phyloP scores from a whole-genome alignment of 192 early-diverging fungal species.

The Backusella liffmaniae region DNA sequence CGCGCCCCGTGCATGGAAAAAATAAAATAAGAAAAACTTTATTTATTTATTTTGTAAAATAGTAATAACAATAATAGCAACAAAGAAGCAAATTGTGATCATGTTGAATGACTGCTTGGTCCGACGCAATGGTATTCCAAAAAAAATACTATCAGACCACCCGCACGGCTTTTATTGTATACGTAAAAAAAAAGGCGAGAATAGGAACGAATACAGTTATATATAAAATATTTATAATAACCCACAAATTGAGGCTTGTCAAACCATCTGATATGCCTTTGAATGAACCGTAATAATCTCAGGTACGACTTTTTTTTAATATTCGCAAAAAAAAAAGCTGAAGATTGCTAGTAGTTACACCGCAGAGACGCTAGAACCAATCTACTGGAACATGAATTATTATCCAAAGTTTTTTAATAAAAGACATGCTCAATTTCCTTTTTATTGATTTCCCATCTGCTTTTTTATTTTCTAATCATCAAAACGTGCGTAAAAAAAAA shows the following conservation, averaged over 20 bases:
- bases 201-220: neutral
- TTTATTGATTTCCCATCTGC: neutral
- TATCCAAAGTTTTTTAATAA: neutral
- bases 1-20: neutral
- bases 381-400: neutral
- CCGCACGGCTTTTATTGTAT: neutral
- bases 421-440: conserved; percentile 5
- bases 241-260: neutral
- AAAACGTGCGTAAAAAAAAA: neutral
- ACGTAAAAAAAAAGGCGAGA: neutral
- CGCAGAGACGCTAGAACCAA: neutral
- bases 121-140: neutral
- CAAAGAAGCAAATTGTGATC: neutral
- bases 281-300: neutral
- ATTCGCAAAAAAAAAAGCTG: neutral
- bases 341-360: neutral
- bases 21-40: neutral
- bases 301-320: neutral
- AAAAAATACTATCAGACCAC: neutral
- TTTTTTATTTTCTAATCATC: neutral
- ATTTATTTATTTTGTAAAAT: conserved; percentile 2
- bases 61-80: neutral
- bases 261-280: conserved; percentile 5
- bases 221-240: conserved; percentile 3
- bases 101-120: neutral